Base-by-base conservation (phyloP, 108 stramenopile species). In the Epithemia pelagica region DNA sequence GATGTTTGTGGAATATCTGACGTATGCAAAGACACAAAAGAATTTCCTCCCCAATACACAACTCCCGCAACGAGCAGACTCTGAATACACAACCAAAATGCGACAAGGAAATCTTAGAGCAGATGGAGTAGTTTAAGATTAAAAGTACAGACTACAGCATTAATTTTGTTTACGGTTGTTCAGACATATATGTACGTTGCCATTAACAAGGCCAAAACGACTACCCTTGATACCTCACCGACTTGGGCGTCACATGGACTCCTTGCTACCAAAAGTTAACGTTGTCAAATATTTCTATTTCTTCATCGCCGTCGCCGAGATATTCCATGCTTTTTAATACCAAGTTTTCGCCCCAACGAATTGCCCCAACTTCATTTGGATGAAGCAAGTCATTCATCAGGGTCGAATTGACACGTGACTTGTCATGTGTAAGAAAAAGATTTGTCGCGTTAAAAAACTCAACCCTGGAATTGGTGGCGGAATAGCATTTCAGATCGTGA, bases 81-180 rank as follows among this genome's bases (percentile, higher is more conserved):
- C 69, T 8, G 31, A 30, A 8, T 68, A 30, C 22, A 54, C 7
- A 3, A 74, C 76, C 10, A 74, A 70, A 53, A 82, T 88, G 66
- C 79, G 86, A 54, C 66, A 78, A 67, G 91, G 91, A 19, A 92
- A 92, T 71, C 31, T 92, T n/a, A 75, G 88, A n/a, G 91, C 91
- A 33, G 84, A 92, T 74, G 91, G 88, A 59, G 82, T 76, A 0
- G 74, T 92, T 63, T 92, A 74, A 77, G 30, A 15, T 46, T 46
- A n/a, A n/a, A n/a, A n/a, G n/a, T n/a, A n/a, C n/a, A n/a, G n/a
- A n/a, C n/a, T n/a, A n/a, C n/a, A n/a, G n/a, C n/a, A n/a, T n/a
- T n/a, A n/a, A n/a, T n/a, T n/a, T n/a, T n/a, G n/a, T n/a, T n/a
- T n/a, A n/a, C n/a, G n/a, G n/a, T n/a, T n/a, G n/a, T n/a, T n/a